Percentiles rank a stretch among this genome's conserved stretches.
Conservation (phyloP, 148 eudicot genomes). For the Oxyria digyna region DNA sequence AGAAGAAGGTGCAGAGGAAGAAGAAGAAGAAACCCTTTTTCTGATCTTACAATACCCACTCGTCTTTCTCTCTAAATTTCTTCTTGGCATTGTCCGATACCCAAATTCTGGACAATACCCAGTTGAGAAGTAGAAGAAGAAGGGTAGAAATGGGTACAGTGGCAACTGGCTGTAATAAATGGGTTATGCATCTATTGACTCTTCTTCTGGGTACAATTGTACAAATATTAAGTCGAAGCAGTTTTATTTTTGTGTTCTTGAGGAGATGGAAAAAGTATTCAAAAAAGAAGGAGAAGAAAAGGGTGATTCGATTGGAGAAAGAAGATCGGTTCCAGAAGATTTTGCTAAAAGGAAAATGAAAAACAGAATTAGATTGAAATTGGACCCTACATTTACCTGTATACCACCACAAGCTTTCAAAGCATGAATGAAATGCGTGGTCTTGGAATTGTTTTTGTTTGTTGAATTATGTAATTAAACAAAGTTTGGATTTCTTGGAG, state of each 20-base stretch:
- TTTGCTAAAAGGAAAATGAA: neutral
- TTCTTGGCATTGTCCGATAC: slow-evolving; percentile 25
- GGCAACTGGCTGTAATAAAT: neutral
- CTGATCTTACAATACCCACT: slow-evolving; percentile 49
- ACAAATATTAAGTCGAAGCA: neutral
- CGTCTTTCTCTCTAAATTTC: slow-evolving; percentile 12
- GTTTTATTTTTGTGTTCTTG: neutral
- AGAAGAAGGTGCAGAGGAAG: slow-evolving; percentile 26
- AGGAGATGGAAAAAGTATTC: neutral
- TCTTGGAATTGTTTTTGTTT: neutral
- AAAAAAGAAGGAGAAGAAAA: neutral
- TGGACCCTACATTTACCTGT: slow-evolving; percentile 5
- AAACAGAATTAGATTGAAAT: neutral
- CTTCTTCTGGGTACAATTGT: neutral
- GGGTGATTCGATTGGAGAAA: neutral
- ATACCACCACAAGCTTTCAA: neutral
- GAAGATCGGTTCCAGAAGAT: neutral
- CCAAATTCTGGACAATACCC: neutral
- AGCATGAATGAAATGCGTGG: neutral
- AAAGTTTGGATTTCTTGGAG: neutral
- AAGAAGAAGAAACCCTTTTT: slow-evolving; percentile 56
- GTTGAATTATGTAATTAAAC: neutral
- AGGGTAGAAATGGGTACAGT: neutral
- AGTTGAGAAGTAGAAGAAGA: neutral
- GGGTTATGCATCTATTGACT: neutral